Evolutionary conservation across 2,329 filamentous ascomycete genomes (phyloP).

Genomic region (Aspergillus pseudoterreus): DNA sequence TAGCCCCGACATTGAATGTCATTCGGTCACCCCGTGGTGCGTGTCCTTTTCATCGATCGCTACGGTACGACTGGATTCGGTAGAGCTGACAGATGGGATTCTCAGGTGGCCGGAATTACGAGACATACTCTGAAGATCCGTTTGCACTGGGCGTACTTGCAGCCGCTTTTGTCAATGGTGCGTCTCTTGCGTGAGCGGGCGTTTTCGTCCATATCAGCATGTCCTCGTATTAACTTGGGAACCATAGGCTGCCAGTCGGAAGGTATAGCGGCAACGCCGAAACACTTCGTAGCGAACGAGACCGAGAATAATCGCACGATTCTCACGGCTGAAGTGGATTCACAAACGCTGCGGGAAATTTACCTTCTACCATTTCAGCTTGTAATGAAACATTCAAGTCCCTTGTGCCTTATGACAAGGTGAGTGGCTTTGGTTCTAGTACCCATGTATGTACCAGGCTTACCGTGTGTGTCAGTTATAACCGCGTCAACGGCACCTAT

Average conservation of each 20-base stretch:
- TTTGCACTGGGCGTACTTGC: conserved; percentile 35
- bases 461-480: background rate
- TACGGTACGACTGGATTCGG: too few relatives aligned
- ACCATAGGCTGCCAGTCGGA: conserved; percentile 23
- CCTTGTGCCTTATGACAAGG: conserved; percentile 12
- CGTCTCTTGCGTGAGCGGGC: conserved; percentile 3
- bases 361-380: conserved; percentile 15
- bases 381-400: conserved; percentile 4
- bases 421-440: background rate
- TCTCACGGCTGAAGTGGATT: conserved; percentile 1
- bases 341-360: conserved; percentile 14
- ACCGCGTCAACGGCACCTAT: conserved; percentile 12
- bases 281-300: conserved; percentile 57
- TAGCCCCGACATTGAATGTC: background rate
- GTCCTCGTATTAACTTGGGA: too few relatives aligned
- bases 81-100: too few relatives aligned
- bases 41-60: background rate
- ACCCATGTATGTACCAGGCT: too few relatives aligned
- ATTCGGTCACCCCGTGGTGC: too few relatives aligned
- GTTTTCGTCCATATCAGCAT: too few relatives aligned
- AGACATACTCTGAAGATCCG: conserved; percentile 37
- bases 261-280: conserved; percentile 29
- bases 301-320: conserved; percentile 42
- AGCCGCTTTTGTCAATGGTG: conserved; percentile 34
- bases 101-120: conserved; percentile 38